Evolutionary conservation across 2,329 filamentous ascomycete genomes (phyloP).

Genomic region (Phymatotrichopsis omnivora): DNA sequence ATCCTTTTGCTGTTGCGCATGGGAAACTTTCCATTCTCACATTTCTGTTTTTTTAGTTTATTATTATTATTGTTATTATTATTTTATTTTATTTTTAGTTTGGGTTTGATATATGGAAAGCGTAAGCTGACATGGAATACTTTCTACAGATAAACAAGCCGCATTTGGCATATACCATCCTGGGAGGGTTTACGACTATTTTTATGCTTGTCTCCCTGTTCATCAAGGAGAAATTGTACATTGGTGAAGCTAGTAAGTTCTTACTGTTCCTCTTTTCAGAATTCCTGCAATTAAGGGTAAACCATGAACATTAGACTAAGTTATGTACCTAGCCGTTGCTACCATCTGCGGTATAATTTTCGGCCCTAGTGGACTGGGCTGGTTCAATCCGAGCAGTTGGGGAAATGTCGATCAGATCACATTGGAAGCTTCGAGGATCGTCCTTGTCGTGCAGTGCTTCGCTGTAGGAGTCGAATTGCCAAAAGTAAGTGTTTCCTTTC

Average conservation of each 20-base stretch:
- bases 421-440: constrained; percentile 78
- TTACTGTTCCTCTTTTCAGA: background rate
- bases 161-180: constrained; percentile 96
- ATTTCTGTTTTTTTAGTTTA: no score
- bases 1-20: no score
- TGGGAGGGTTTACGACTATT: constrained; percentile 91
- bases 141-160: constrained; percentile 71
- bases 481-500: constrained; percentile 38
- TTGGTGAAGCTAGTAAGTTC: constrained; percentile 63
- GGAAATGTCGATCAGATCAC: constrained; percentile 78
- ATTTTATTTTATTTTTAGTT: no score
- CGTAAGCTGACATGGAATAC: no score
- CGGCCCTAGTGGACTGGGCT: constrained; percentile 69
- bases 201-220: constrained; percentile 98
- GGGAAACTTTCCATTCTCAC: no score
- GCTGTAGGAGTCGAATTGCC: constrained; percentile 84
- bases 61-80: no score
- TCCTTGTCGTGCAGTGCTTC: constrained; percentile 86
- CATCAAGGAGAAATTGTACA: constrained; percentile 97
- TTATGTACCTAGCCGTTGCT: constrained; percentile 54
- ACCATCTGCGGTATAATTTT: constrained; percentile 83
- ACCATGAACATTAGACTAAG: constrained; percentile 3
- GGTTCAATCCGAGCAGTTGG: constrained; percentile 68
- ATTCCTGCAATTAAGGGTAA: no score
- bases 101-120: no score